phyloP scores from a whole-genome alignment of 2,329 filamentous ascomycete species.

The Nemania abortiva region DNA sequence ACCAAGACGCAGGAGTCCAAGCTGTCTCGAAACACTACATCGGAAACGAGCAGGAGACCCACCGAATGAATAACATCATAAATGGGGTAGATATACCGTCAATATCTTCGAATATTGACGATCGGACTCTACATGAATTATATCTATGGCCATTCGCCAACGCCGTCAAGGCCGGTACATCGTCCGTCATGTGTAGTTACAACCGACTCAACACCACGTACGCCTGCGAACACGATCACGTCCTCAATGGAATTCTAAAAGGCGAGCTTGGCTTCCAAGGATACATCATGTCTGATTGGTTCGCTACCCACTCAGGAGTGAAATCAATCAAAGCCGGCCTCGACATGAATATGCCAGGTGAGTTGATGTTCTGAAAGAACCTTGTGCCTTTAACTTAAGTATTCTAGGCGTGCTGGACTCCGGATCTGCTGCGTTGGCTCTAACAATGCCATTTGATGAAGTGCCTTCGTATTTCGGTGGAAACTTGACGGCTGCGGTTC shows the following conservation, averaged over 20 bases:
- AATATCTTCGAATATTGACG: not conserved
- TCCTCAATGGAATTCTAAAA: constrained; percentile 54
- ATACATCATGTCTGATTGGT: constrained; percentile 58
- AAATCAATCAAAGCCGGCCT: constrained; percentile 55
- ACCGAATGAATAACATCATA: not conserved
- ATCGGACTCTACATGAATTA: not conserved
- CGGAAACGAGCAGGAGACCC: constrained; percentile 20
- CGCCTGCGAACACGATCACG: not conserved
- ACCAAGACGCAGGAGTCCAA: not conserved
- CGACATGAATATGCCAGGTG: constrained; percentile 58
- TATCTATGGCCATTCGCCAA: not conserved
- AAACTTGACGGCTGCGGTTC: constrained; percentile 10
- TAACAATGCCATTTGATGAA: too few species aligned
- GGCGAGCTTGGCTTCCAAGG: constrained; percentile 63
- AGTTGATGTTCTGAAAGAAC: not conserved
- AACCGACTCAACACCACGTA: not conserved
- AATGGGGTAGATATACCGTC: not conserved
- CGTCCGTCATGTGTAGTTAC: not conserved
- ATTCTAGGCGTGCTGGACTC: too few species aligned
- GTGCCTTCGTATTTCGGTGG: constrained; percentile 38
- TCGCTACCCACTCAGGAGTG: constrained; percentile 53
- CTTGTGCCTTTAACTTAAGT: too few species aligned
- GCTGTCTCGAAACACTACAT: not conserved
- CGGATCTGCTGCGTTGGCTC: too few species aligned
- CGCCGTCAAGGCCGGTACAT: not conserved